Base-by-base conservation (phyloP, 805 yeast species). In the Tetrapisispora taiwanensis region DNA sequence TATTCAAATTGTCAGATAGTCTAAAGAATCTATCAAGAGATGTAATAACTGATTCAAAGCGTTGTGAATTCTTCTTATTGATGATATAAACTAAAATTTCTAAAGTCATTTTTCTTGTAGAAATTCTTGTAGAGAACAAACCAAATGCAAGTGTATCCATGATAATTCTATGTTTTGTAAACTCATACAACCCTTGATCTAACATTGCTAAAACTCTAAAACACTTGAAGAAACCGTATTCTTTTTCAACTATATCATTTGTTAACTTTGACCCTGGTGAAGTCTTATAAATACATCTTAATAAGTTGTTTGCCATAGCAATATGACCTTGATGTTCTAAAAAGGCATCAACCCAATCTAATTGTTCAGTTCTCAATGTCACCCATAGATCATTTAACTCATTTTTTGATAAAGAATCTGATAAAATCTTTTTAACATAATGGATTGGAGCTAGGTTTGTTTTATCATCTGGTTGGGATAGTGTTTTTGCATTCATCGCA, bases 381-480 rank as follows among this genome's bases (percentile, higher is more conserved):
- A 92, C 95, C 84, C 92, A 86, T 42, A 92, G 71, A 52, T 84
- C 84, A 33, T 83, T 85, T 50, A 90, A 68, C 59, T 89, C 86
- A 42, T 76, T 77, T 4, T 78, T 67, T 1, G 84, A 70, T 43
- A 89, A 78, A 28, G 76, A 65, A 53, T 83, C 82, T 31, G 83
- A 79, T 56, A 89, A 72, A 50, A 92, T 71, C 48, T 74, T 74
- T 42, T 83, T 74, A 15, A 90, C 88, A 61, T 84, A 90, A 53
- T 75, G 79, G 49, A 78, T 87, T 1, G 92, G 96, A 20, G 79
- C 73, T 47, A 66, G 60, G 35, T 66, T 53, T 3, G 62, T 56
- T 31, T 59, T 63, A 36, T 63, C 66, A 8, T 55, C 48, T 48
- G 55, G 51, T 19, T 53, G 47, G 17, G 59, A 43, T 1, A 51